Evolutionary conservation across 2,329 filamentous ascomycete species (phyloP).

Genomic region (Aspergillus pseudotamarii): DNA sequence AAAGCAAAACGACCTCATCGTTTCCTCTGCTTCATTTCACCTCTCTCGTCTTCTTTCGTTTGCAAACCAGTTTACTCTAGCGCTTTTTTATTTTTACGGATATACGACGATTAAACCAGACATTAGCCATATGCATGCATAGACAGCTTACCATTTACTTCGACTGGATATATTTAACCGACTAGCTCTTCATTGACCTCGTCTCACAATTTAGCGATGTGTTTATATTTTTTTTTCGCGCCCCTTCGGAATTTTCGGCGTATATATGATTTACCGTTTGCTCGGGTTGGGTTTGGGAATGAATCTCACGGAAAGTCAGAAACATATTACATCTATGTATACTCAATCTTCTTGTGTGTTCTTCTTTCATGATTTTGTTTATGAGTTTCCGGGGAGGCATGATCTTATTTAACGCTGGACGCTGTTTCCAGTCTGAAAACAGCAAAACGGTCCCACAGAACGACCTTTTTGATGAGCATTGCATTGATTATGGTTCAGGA

Average conservation of each 20-base stretch:
- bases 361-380: slow-evolving; percentile 2
- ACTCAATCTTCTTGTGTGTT: slow-evolving; percentile 13
- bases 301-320: slow-evolving; percentile 19
- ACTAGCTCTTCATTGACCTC: slow-evolving; percentile 20
- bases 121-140: slow-evolving; percentile 29
- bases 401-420: slow-evolving; percentile 9
- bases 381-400: slow-evolving; percentile 4
- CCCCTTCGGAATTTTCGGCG: slow-evolving; percentile 23
- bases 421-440: slow-evolving; percentile 6
- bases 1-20: slow-evolving; percentile 13
- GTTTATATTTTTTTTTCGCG: slow-evolving; percentile 20
- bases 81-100: slow-evolving; percentile 13
- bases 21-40: slow-evolving; percentile 13
- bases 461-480: slow-evolving; percentile 4
- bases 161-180: slow-evolving; percentile 27
- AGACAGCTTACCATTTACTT: slow-evolving; percentile 28
- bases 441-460: slow-evolving; percentile 14
- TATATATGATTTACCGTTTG: slow-evolving; percentile 19
- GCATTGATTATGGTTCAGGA: slow-evolving; percentile 9
- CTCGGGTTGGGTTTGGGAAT: slow-evolving; percentile 14
- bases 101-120: slow-evolving; percentile 26
- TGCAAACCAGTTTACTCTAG: slow-evolving; percentile 14
- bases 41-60: slow-evolving; percentile 16
- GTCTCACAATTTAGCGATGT: slow-evolving; percentile 27
- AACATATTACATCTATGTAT: slow-evolving; percentile 20